Base-by-base conservation (phyloP, 345 rosid genomes). In the Durio zibethinus region DNA sequence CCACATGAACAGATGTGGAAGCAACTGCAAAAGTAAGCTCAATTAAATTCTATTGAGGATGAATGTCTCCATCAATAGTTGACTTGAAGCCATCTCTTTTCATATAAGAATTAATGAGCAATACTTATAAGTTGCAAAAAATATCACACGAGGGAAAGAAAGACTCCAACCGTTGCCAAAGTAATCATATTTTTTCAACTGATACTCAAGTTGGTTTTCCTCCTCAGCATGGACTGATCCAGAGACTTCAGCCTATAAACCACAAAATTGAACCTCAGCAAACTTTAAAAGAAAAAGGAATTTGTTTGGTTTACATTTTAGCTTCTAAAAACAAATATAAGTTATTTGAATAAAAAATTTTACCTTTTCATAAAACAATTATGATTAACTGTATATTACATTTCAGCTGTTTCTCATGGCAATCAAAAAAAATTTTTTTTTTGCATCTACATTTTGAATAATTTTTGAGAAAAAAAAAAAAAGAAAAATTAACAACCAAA, bases 171-270 rank as follows among this genome's bases (percentile, higher is more conserved):
- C 97, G 61, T 87, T 86, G 73, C 97, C 98, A 83, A 92, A 96
- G 86, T 90, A 96, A 85, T 96, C 99, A 82, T 81, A 90, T 78
- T 72, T 88, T 80, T 86, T 87, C 90, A 96, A 81, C 35, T 80
- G 97, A 78, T 87, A 91, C 47, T 96, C 99, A 6, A 90, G 87
- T 31, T 87, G 92, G 52, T 81, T 79, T 42, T 88, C 92, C 45
- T 94, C 97, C 74, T 88, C 97, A 0, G 85, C 73, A 76, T 87
- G 83, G 47, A 61, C 85, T 20, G 91, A 77, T 74, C 88, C 94
- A 7, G 82, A 84, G 33, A 93, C 98, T 84, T 92, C 92, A 63
- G 97, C 99, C 99, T 96, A 83, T 15, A 66, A 76, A 62, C 59
- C 80, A 69, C 3, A 35, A 29, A 43, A 69, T 2, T 15, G 40